Percentiles rank a stretch among this genome's conserved stretches.
Evolutionary conservation across 192 early-diverging fungal species (phyloP).

Genomic region (Glomus cerebriforme): DNA sequence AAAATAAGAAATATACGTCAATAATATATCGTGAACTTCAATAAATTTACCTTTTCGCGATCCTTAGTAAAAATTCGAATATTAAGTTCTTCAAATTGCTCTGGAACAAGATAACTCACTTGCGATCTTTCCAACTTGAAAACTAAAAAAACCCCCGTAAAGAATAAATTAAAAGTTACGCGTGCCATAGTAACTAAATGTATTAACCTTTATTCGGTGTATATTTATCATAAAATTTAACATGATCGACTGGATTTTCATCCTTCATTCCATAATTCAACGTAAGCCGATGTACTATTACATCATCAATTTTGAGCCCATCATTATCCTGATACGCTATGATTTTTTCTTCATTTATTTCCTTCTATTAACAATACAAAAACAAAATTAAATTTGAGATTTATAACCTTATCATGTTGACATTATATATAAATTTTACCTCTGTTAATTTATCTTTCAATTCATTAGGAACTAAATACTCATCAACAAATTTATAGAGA

Average conservation of each 20-base stretch:
- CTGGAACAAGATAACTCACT: constrained; percentile 74
- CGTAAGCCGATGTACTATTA: constrained; percentile 70
- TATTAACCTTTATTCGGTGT: constrained; percentile 7
- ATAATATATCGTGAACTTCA: too few relatives aligned
- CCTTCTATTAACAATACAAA: constrained; percentile 30
- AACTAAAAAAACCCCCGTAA: constrained; percentile 35
- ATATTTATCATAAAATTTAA: constrained; percentile 66
- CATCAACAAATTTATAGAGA: constrained; percentile 87
- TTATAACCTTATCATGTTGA: neutral
- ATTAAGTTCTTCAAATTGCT: constrained; percentile 66
- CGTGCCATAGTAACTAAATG: neutral
- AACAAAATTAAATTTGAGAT: neutral
- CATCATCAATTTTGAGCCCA: constrained; percentile 64
- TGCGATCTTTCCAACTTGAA: constrained; percentile 71
- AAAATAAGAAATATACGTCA: too few relatives aligned
- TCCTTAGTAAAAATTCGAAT: constrained; percentile 68
- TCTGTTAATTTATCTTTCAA: constrained; percentile 44
- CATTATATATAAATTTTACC: constrained; percentile 30
- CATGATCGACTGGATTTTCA: constrained; percentile 82
- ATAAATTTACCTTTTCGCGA: constrained; percentile 43
- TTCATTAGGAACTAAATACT: constrained; percentile 64
- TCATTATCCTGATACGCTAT: constrained; percentile 65
- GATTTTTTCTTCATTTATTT: constrained; percentile 60
- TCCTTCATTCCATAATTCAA: constrained; percentile 85
- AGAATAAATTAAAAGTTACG: neutral